A percentile compares a stretch with the other conserved stretches of the same genome.
Evolutionary conservation across 192 early-diverging fungal genomes (phyloP).

Genomic region (Spinellus fusiger): DNA sequence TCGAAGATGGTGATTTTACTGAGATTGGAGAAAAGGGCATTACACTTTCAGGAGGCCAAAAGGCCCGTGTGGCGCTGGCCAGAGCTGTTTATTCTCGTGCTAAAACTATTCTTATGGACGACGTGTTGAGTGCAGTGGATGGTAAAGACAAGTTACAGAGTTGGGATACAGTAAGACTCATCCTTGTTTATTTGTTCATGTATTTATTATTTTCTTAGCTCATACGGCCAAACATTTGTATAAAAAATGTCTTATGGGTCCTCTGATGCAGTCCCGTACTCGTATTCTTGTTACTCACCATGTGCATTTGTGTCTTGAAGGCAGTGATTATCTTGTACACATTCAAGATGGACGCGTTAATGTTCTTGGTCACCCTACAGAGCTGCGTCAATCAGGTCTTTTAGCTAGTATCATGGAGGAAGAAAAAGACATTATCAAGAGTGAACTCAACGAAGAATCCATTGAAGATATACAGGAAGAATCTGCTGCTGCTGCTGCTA

Average conservation of each 20-base stretch:
- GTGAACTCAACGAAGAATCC: slow-evolving; percentile 4
- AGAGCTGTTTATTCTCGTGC: slow-evolving; percentile 79
- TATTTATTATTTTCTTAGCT: slow-evolving; percentile 1
- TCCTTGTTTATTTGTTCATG: slow-evolving; percentile 4
- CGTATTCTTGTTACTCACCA: slow-evolving; percentile 85
- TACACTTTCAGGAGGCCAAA: slow-evolving; percentile 86
- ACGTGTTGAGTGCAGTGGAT: slow-evolving; percentile 88
- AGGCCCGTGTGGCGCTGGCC: slow-evolving; percentile 80
- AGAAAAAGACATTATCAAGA: slow-evolving; percentile 12
- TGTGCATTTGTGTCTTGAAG: slow-evolving; percentile 46
- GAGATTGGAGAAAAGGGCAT: slow-evolving; percentile 81
- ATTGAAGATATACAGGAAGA: background rate
- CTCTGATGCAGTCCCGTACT: slow-evolving; percentile 74
- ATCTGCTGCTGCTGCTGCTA: background rate
- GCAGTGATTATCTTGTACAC: slow-evolving; percentile 47
- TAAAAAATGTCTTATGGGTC: slow-evolving; percentile 65
- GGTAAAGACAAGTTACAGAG: slow-evolving; percentile 55
- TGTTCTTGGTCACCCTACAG: slow-evolving; percentile 26
- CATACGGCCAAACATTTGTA: slow-evolving; percentile 81
- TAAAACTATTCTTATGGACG: slow-evolving; percentile 71
- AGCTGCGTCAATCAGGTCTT: slow-evolving; percentile 27
- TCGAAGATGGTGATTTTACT: slow-evolving; percentile 79
- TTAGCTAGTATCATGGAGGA: slow-evolving; percentile 31
- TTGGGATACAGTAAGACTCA: slow-evolving; percentile 20
- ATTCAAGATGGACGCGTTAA: slow-evolving; percentile 38